Evolutionary conservation across 176 grass and related monocot genomes (phyloP), one percentile per base, ranked within the genome.

Genomic region (Bothriochloa decipiens): DNA sequence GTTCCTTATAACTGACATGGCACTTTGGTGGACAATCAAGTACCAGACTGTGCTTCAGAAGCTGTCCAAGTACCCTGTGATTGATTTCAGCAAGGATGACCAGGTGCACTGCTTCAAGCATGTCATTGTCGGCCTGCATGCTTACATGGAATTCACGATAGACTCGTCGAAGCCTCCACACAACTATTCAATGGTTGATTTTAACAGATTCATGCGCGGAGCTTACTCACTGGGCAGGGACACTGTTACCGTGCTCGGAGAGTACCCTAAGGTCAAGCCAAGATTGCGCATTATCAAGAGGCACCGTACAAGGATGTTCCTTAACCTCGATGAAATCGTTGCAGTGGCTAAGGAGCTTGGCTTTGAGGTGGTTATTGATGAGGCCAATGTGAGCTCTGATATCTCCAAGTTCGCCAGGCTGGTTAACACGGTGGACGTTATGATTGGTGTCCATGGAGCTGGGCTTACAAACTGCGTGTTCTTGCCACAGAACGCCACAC

Each of bases 361-460:
- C 3, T 97, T 86, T 25, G 94, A 97, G 82, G 94, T 94, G 72
- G 89, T 90, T 58, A 86, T 81, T 0, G 86, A 91, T 1, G 94
- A 97, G 68, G 72, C 94, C 17, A 85, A 90, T 43, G 85, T 91
- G 65, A 82, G 74, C 78, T 90, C 87, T 16, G 83, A 90, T 33
- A 82, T 97, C 39, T 81, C 81, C 10, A 23, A 86, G 45, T 94
- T 94, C 17, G 89, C 94, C 0, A 71, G 6, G 53, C 85, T 89
- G 20, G 91, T 95, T 1, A 95, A 95, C 86, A 89, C 86, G 0
- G 87, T 85, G 2, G 93, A 95, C 27, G 93, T 95, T 62, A 89
- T 93, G 93, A 92, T 95, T 81, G 93, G 91, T 4, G 88, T 93
- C 41, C 91, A 92, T 20, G 91, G 93, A 2, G 93, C 91, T 4